Evolutionary conservation across 441 rosid genomes (phyloP), one percentile per base, ranked within the genome.

Genomic region (Pelargonium fulgidum): DNA sequence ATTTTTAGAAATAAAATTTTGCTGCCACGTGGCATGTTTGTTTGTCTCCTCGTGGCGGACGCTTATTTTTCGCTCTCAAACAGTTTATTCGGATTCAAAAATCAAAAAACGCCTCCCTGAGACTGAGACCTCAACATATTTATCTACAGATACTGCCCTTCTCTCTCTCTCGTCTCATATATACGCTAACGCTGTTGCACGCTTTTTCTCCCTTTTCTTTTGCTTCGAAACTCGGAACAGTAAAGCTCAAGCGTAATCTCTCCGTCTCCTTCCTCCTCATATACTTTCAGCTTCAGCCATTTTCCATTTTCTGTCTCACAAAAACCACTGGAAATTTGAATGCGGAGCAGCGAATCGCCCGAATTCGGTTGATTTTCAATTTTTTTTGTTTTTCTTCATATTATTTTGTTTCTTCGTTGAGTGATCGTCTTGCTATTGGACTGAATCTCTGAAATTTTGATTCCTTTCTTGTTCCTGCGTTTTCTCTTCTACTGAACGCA

Each of bases 181-280:
- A 3, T 52, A 29, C 17, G 59, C 8, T 14, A 20, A 16, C 20
- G 59, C 17, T 52, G 17, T 17, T 52, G 2, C 59, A 20, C 59
- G 59, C 59, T 52, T 52, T 52, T 52, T 16, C 59, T 52, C 59
- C 17, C 16, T 52, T 20, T 20, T 16, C 22, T 22, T 16, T 20
- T 52, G 59, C 59, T 52, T 52, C 17, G 59, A 52, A 52, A 13
- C 59, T 52, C 59, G 9, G 22, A 52, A n/a, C 59, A 52, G 20
- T 20, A n/a, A 52, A 52, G 59, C 59, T 14, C 59, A 14, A 14
- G n/a, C 59, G 20, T 52, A 14, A 52, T 52, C 59, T 20, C 7
- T 20, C 59, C 17, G 17, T 14, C 59, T 52, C 59, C 17, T 14
- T 16, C 59, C 59, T 52, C 59, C 9, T 52, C 59, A 1, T 17